phyloP scores from a whole-genome alignment of 805 yeast species.

The Scheffersomyces spartinae region DNA sequence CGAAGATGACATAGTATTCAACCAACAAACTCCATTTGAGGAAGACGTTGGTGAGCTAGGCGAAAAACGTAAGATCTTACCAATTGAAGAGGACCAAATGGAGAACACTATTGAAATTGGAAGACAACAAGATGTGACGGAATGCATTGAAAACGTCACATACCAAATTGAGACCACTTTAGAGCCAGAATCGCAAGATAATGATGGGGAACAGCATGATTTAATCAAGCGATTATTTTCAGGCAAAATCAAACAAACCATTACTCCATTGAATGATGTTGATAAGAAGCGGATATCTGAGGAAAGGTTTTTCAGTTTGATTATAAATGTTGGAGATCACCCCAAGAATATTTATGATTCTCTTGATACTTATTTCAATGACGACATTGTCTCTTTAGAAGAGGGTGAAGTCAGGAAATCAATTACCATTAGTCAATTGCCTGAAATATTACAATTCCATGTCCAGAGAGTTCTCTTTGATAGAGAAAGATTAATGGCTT shows the following conservation, averaged over 20 bases:
- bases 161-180: slow-evolving; percentile 85
- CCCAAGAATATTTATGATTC: slow-evolving; percentile 89
- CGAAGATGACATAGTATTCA: not conserved
- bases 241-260: slow-evolving; percentile 74
- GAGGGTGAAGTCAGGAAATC: slow-evolving; percentile 68
- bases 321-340: slow-evolving; percentile 79
- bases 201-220: slow-evolving; percentile 76
- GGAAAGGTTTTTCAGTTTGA: slow-evolving; percentile 71
- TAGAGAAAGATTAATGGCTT: slow-evolving; percentile 56
- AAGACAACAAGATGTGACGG: slow-evolving; percentile 95
- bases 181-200: slow-evolving; percentile 41
- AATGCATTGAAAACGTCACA: slow-evolving; percentile 88
- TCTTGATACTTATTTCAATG: slow-evolving; percentile 71
- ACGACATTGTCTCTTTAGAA: slow-evolving; percentile 56
- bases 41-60: too few relatives aligned
- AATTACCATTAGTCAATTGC: slow-evolving; percentile 59
- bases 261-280: slow-evolving; percentile 45
- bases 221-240: slow-evolving; percentile 69
- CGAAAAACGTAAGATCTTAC: slow-evolving; percentile 12
- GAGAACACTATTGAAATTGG: slow-evolving; percentile 72
- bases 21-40: too few relatives aligned
- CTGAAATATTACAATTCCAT: slow-evolving; percentile 80
- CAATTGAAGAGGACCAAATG: slow-evolving; percentile 54
- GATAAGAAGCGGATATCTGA: slow-evolving; percentile 23
- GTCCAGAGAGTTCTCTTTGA: slow-evolving; percentile 92